A percentile compares a stretch with the other conserved stretches of the same genome.
Conservation (phyloP, 2,329 filamentous ascomycete species). For the Celoporthe dispersa region DNA sequence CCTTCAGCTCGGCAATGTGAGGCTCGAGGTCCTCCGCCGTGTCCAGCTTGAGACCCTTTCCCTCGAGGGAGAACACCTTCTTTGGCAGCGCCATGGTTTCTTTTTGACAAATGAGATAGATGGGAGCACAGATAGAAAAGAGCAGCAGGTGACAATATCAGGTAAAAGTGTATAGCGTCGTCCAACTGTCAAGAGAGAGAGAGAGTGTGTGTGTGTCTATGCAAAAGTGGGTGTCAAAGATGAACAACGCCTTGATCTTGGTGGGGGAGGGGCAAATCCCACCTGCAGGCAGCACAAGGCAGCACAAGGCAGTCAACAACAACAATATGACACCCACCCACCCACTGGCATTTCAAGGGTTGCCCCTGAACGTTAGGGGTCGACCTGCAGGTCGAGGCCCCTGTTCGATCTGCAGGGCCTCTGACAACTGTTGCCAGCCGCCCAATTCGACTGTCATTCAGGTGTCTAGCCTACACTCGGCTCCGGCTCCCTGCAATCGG, state of each 20-base stretch:
- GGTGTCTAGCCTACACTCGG: not conserved
- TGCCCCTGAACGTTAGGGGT: constrained; percentile 22
- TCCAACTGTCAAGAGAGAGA: not conserved
- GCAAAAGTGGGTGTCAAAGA: constrained; percentile 3
- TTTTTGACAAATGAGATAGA: constrained; percentile 18
- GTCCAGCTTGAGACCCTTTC: constrained; percentile 90
- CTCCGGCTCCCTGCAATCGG: not conserved
- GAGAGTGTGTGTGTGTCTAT: not conserved
- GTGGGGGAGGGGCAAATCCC: constrained; percentile 30
- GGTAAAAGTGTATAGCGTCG: not conserved
- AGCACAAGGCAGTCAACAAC: constrained; percentile 13
- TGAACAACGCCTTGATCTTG: constrained; percentile 5
- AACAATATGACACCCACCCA: not conserved
- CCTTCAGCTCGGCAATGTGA: constrained; percentile 76
- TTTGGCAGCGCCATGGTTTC: constrained; percentile 54
- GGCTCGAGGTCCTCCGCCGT: constrained; percentile 84
- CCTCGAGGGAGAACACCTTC: constrained; percentile 87
- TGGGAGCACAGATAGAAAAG: constrained; percentile 12
- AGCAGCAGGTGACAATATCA: too few species aligned
- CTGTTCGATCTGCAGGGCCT: not conserved
- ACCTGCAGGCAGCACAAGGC: not conserved
- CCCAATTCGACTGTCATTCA: not conserved
- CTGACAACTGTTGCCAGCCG: constrained; percentile 26
- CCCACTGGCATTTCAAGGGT: constrained; percentile 21
- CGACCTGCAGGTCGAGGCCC: constrained; percentile 1